phyloP scores from a whole-genome alignment of 2,329 filamentous ascomycete genomes.

The Fonsecaea multimorphosa region DNA sequence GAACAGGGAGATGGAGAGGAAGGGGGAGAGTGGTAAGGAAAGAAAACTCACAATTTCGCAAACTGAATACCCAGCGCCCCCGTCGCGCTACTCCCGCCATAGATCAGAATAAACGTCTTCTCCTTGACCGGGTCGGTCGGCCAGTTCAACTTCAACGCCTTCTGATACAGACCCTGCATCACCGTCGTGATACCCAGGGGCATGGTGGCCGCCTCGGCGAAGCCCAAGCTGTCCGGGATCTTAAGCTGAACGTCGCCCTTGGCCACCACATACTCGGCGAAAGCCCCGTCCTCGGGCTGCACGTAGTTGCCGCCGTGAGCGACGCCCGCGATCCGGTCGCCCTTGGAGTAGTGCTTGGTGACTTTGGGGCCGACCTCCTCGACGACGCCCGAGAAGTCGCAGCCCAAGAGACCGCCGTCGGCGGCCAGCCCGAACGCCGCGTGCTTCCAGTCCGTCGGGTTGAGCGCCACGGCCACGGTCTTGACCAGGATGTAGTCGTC shows the following conservation, averaged over 20 bases:
- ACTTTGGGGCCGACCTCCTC: conserved; percentile 37
- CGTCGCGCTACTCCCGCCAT: conserved; percentile 53
- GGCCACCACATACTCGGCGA: conserved; percentile 46
- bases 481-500: conserved; percentile 54
- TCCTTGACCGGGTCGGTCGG: conserved; percentile 34
- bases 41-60: conserved; percentile 44
- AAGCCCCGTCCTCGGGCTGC: conserved; percentile 44
- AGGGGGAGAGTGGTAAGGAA: no score
- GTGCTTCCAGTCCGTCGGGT: conserved; percentile 65
- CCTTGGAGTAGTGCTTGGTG: conserved; percentile 40
- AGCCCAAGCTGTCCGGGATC: conserved; percentile 43
- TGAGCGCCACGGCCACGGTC: conserved; percentile 41
- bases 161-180: conserved; percentile 34
- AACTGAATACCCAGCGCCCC: conserved; percentile 53
- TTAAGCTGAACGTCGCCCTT: conserved; percentile 43
- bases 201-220: conserved; percentile 44
- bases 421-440: conserved; percentile 42
- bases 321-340: conserved; percentile 48
- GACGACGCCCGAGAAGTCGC: conserved; percentile 46
- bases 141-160: conserved; percentile 39
- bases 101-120: conserved; percentile 48
- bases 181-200: conserved; percentile 41
- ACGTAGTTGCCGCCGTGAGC: conserved; percentile 45
- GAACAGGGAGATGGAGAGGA: conserved; percentile 12
- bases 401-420: conserved; percentile 49